Percentiles rank a stretch among this genome's conserved stretches.
Conservation (phyloP, 139 green algal species). For the Mychonastes homosphaera region DNA sequence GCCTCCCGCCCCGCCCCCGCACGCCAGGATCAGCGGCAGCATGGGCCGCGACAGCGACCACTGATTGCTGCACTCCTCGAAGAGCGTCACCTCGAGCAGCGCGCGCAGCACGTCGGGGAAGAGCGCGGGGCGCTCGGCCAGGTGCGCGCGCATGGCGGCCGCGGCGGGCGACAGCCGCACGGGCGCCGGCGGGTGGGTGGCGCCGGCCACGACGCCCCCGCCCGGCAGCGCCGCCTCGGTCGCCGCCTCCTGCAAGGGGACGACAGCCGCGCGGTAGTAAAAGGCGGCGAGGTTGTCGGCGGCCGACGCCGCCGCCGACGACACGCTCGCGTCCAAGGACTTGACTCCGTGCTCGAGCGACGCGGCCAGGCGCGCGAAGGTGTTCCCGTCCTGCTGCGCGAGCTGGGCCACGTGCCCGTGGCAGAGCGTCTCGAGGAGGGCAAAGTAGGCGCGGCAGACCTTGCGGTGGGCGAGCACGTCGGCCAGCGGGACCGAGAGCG, state of each 20-base stretch:
- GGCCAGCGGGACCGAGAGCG: constrained; percentile 59
- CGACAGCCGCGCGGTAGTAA: constrained; percentile 39
- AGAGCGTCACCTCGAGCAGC: constrained; percentile 94
- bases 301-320: constrained; percentile 67
- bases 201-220: too few relatives aligned
- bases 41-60: constrained; percentile 92
- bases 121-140: constrained; percentile 44
- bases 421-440: constrained; percentile 82
- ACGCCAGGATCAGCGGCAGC: constrained; percentile 82
- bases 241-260: too few relatives aligned
- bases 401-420: constrained; percentile 65
- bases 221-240: too few relatives aligned
- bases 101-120: constrained; percentile 55
- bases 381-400: constrained; percentile 32
- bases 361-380: too few relatives aligned
- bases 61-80: constrained; percentile 96
- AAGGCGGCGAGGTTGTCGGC: constrained; percentile 86
- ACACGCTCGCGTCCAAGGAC: constrained; percentile 66
- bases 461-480: constrained; percentile 55
- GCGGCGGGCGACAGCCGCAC: background rate
- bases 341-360: constrained; percentile 46
- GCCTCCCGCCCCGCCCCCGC: constrained; percentile 4
- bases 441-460: constrained; percentile 72
- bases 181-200: background rate
- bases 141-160: constrained; percentile 49